Conservation (phyloP, 352 stramenopile species). For the Pythium volutum region DNA sequence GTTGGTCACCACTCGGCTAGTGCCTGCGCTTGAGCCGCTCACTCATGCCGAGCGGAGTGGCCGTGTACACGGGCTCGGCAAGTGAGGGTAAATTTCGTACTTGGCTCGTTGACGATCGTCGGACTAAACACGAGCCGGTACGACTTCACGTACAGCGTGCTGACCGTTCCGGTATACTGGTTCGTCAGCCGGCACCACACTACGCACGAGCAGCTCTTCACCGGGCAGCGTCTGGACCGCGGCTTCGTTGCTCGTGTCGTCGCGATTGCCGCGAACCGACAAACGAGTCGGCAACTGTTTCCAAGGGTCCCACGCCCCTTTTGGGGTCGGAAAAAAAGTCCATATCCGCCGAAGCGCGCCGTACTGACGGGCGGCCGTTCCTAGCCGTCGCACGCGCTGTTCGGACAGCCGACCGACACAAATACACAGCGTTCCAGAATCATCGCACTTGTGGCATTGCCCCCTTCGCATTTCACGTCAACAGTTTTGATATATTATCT, state of each 20-base stretch:
- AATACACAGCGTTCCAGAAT: too few relatives aligned
- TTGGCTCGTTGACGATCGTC: slow-evolving; percentile 8
- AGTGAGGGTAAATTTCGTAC: slow-evolving; percentile 20
- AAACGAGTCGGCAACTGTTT: too few relatives aligned
- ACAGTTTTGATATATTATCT: too few relatives aligned
- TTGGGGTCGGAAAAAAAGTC: too few relatives aligned
- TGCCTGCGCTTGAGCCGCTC: slow-evolving; percentile 72
- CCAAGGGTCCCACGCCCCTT: too few relatives aligned
- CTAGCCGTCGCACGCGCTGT: too few relatives aligned
- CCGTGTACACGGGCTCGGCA: slow-evolving; percentile 44
- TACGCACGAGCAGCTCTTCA: slow-evolving; percentile 62
- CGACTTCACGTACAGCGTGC: slow-evolving; percentile 77
- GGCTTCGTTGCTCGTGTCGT: slow-evolving; percentile 6
- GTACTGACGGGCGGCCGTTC: too few relatives aligned
- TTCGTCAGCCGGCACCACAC: slow-evolving; percentile 60
- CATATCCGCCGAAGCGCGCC: too few relatives aligned
- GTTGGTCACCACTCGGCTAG: slow-evolving; percentile 75
- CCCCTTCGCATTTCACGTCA: too few relatives aligned
- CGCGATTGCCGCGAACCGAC: not conserved
- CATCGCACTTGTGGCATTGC: too few relatives aligned
- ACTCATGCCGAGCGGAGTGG: slow-evolving; percentile 65
- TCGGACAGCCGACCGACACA: too few relatives aligned
- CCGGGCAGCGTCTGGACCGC: slow-evolving; percentile 58
- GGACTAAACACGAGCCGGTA: slow-evolving; percentile 80
- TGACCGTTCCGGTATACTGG: slow-evolving; percentile 19